Conservation (phyloP, 352 stramenopile genomes). For the Vaucheria bursata region DNA sequence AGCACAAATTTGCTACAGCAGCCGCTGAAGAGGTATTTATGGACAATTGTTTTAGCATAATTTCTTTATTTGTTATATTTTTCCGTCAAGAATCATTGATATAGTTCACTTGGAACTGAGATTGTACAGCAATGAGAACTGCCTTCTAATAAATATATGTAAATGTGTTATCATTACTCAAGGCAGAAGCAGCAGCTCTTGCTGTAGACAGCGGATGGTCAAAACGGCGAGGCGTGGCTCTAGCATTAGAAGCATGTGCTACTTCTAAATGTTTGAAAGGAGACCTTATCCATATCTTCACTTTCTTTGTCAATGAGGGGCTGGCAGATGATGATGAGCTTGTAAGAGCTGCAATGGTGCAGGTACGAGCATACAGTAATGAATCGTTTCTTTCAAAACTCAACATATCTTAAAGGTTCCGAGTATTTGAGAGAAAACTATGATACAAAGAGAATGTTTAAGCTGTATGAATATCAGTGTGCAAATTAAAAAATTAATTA, state of each 20-base stretch:
- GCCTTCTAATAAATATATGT: too few species aligned
- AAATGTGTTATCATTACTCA: background rate
- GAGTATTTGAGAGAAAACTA: too few species aligned
- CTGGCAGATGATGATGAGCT: constrained; percentile 32
- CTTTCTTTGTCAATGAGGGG: constrained; percentile 45
- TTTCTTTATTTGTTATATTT: too few species aligned
- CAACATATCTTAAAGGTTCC: too few species aligned
- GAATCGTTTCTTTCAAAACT: too few species aligned
- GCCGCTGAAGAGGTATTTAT: constrained; percentile 10
- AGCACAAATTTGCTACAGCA: constrained; percentile 1
- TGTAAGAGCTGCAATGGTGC: constrained; percentile 41
- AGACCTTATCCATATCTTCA: constrained; percentile 35
- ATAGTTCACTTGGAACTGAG: too few species aligned
- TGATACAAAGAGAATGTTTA: too few species aligned
- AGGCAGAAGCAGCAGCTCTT: background rate
- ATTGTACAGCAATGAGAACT: too few species aligned
- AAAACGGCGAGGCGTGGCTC: background rate
- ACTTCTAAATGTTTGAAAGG: constrained; percentile 8
- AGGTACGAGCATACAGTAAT: constrained; percentile 9
- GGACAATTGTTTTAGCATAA: too few species aligned
- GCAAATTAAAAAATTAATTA: too few species aligned
- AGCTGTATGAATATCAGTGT: too few species aligned
- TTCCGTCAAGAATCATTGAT: too few species aligned
- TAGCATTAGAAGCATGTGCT: constrained; percentile 11
- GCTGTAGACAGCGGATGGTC: constrained; percentile 1